Base-by-base conservation (phyloP, 345 rosid genomes). In the Ceriops tagal region DNA sequence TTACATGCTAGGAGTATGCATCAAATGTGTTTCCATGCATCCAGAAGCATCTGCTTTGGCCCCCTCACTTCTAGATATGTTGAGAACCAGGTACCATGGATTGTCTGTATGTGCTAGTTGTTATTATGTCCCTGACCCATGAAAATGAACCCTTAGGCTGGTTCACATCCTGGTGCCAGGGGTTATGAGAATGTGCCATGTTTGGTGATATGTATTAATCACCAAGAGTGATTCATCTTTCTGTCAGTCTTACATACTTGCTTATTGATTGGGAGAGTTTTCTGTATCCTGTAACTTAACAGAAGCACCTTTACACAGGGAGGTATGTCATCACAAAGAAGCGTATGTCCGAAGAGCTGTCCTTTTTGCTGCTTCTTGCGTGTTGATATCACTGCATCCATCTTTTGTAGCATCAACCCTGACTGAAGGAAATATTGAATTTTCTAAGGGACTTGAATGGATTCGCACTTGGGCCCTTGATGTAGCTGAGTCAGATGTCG, bases 11-110 rank as follows among this genome's bases (percentile, higher is more conserved):
- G 96, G 97, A 13, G 85, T 85, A 78, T 90, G 99, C 78, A 92
- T 95, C 78, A 91, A 83, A 76, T 92, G 96, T 77, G 77, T 85
- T 77, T 77, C 92, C 63, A 67, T 95, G 99, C 99, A 95, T 75
- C 97, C 99, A 11, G 99, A 95, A 78, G 97, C 96, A 66, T 85
- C 89, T 71, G 93, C 79, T 15, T 71, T 95, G 83, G 96, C 96
- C 75, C 75, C 91, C 28, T 81, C 84, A 53, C 90, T 95, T 74
- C 79, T 95, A 65, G 96, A 92, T 66, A 77, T 95, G 96, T 74
- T 95, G 75, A 86, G 86, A 79, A 83, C 90, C 74, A 95, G 96
- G 99, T 90, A 87, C 6, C 34, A 34, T 49, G 57, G 35, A 53
- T 30, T 30, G 53, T 46, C 62, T 18, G 46, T 30, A 30, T 49